Percentiles rank a stretch among this genome's conserved stretches.
Evolutionary conservation across 495 filamentous ascomycete species (phyloP).

Genomic region (Chaetomidium leptoderma): DNA sequence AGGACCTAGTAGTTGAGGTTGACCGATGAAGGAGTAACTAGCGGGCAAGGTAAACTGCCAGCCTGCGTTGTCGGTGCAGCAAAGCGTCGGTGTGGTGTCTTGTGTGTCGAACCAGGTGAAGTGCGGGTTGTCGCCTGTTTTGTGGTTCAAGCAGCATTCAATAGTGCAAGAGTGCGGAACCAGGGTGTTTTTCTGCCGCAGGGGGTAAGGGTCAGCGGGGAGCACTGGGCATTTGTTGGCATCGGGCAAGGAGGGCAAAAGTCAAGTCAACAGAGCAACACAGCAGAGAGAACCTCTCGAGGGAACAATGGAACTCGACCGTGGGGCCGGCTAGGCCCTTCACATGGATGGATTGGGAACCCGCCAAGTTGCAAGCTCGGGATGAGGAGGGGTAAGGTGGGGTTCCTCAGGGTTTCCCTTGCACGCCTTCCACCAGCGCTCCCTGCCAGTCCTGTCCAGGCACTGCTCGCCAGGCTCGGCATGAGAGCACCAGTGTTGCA

Average conservation of each 20-base stretch:
- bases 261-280: background rate
- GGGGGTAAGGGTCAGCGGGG: slow-evolving; percentile 4
- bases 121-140: slow-evolving; percentile 2
- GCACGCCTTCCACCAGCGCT: background rate
- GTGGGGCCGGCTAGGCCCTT: slow-evolving; percentile 3
- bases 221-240: background rate
- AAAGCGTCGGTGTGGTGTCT: background rate
- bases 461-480: background rate
- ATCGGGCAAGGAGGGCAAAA: background rate
- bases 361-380: slow-evolving; percentile 11
- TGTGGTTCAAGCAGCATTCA: slow-evolving; percentile 2
- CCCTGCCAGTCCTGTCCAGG: background rate
- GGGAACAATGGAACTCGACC: background rate
- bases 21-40: background rate
- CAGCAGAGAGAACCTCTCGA: too few relatives aligned
- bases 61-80: slow-evolving; percentile 14
- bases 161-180: background rate
- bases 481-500: background rate
- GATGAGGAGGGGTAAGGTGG: slow-evolving; percentile 12
- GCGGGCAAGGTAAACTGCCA: background rate
- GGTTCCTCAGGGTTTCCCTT: slow-evolving; percentile 3
- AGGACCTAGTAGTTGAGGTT: background rate
- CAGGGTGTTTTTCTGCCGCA: slow-evolving; percentile 1
- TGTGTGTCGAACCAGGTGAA: background rate
- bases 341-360: slow-evolving; percentile 14